Conservation (phyloP, 2,329 filamentous ascomycete genomes). For the Nothopassalora personata region DNA sequence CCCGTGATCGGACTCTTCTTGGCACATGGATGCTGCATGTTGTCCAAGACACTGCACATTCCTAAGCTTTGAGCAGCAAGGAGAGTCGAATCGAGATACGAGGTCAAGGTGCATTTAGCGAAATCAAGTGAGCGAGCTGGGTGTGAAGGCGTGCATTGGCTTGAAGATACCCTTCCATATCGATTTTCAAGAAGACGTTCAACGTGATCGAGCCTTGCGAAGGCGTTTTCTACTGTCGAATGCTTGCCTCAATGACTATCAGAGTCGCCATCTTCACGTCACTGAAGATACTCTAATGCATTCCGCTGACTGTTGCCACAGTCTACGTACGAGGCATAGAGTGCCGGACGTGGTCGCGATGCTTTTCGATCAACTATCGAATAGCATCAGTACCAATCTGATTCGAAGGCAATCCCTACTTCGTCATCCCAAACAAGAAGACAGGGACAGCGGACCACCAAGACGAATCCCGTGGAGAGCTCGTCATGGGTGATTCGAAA, state of each 20-base stretch:
- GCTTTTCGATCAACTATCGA: no score
- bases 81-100: not conserved
- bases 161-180: constrained; percentile 9
- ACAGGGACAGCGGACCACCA: no score
- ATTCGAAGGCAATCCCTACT: no score
- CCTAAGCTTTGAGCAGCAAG: constrained; percentile 61
- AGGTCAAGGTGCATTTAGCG: not conserved
- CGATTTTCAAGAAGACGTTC: constrained; percentile 7
- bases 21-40: constrained; percentile 88
- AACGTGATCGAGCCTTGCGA: constrained; percentile 4
- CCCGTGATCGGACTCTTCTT: constrained; percentile 76
- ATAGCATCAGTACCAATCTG: no score
- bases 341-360: no score
- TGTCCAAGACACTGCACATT: constrained; percentile 89
- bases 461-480: no score
- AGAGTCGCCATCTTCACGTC: not conserved
- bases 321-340: no score
- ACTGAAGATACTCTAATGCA: no score
- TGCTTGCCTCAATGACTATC: not conserved
- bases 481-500: no score
- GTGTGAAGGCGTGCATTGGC: constrained; percentile 1
- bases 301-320: no score
- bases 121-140: not conserved
- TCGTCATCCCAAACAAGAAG: no score
- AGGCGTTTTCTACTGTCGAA: not conserved